Evolutionary conservation across 345 rosid species (phyloP).

Genomic region (Heritiera littoralis): DNA sequence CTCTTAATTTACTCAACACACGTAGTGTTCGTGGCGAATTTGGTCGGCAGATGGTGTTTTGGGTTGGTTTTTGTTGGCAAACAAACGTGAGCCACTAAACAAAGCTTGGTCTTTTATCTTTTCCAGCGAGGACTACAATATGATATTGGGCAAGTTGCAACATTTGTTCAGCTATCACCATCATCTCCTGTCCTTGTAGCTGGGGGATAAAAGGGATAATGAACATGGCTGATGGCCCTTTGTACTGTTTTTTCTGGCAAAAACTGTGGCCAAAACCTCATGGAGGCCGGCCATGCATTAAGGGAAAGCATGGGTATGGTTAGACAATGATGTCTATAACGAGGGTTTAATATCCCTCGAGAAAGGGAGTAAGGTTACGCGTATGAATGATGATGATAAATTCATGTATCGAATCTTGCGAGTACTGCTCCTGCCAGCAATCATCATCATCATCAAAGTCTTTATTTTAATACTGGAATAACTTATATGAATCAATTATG

Average conservation of each 20-base stretch:
- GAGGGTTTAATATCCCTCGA: no score
- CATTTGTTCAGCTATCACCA: background rate
- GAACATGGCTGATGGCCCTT: background rate
- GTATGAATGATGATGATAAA: background rate
- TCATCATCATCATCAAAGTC: no score
- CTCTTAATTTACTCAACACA: background rate
- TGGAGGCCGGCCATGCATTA: background rate
- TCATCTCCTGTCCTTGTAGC: background rate
- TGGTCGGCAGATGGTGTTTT: background rate
- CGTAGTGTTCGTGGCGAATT: background rate
- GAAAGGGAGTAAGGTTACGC: no score
- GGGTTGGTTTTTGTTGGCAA: background rate
- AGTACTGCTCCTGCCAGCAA: no score
- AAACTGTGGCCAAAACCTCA: background rate
- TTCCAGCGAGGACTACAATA: background rate
- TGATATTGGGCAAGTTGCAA: background rate
- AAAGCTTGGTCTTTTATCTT: no score
- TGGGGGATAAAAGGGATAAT: background rate
- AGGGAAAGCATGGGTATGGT: background rate
- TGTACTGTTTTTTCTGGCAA: background rate
- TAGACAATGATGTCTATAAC: no score
- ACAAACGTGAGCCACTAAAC: background rate
- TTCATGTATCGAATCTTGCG: background rate
- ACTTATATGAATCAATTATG: no score
- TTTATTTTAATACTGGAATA: no score